Evolutionary conservation across 2,329 filamentous ascomycete genomes (phyloP), one percentile per base, ranked within the genome.

Genomic region (Aureobasidium sp.): DNA sequence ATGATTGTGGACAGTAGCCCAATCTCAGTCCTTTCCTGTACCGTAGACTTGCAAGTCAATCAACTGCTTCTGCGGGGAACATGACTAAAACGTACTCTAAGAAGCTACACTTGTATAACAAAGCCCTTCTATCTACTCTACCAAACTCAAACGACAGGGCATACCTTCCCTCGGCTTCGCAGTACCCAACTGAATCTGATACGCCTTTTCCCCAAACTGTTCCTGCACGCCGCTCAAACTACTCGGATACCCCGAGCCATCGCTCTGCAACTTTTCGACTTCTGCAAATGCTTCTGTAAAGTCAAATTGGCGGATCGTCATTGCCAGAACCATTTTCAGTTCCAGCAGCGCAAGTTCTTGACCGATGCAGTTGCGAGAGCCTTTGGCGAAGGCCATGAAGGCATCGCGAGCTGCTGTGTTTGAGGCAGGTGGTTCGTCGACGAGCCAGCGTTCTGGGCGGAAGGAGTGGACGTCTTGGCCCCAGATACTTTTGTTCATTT

Each of bases 301-400:
- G 39, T 83, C 79, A 52, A 83, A 81, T 20, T 78, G 77, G 53
- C 81, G 68, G 14, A 79, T 68, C 0, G 78, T 78, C 68, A 82
- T 77, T 3, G 79, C 78, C 31, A 85, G 70, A 7, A 81, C 74
- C 63, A 81, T 72, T 64, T 78, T 78, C 25, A 80, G 67, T 70
- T 85, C 82, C 17, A 82, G 72, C 70, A 79, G 77, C 0, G 79
- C 82, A 48, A 85, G 73, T 65, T 81, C 79, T 68, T 84, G 80
- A 1, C 82, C 83, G n/a, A 85, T 77, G 66, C 83, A 87, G 57
- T 79, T 80, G 14, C 83, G 70, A 2, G 78, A 75, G 0, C 84
- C 83, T 49, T 64, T 64, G 37, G 68, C 20, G 67, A 65, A 15
- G 1, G 47, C 36, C 25, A 62, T 39, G 37, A 42, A 53, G 15